phyloP scores from a whole-genome alignment of 306 rosid genomes.

The Prunus mume region DNA sequence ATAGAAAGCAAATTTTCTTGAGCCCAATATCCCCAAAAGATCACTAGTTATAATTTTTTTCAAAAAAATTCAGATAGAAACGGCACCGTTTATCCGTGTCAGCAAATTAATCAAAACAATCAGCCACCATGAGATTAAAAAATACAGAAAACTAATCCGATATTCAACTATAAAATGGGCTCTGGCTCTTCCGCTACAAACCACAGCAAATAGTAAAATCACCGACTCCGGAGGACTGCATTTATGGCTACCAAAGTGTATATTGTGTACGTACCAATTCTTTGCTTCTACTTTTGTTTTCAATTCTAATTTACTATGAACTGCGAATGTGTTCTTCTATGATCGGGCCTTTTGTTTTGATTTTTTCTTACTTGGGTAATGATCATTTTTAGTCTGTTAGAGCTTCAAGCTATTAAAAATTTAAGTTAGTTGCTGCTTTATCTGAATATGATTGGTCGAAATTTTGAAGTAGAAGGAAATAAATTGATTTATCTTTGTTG shows the following conservation, averaged over 20 bases:
- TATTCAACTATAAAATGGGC: constrained; percentile 18
- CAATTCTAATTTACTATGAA: not conserved
- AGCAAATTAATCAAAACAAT: not conserved
- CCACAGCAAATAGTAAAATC: constrained; percentile 10
- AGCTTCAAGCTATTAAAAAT: constrained; percentile 1
- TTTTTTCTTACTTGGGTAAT: not conserved
- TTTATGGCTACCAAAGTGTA: constrained; percentile 88
- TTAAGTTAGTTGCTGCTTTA: not conserved
- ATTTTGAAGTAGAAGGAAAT: not conserved
- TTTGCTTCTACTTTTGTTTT: not conserved
- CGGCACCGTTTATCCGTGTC: not conserved
- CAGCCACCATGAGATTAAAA: not conserved
- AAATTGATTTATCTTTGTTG: not conserved
- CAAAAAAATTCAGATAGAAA: not conserved
- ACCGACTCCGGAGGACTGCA: constrained; percentile 19
- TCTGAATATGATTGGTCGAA: not conserved
- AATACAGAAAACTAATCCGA: not conserved
- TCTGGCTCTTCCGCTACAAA: not conserved
- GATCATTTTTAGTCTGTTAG: not conserved
- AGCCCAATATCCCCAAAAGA: not conserved
- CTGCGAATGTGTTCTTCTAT: constrained; percentile 17
- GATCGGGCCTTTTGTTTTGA: constrained; percentile 21
- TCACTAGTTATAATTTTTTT: not conserved
- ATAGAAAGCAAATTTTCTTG: not conserved
- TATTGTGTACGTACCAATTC: constrained; percentile 66